phyloP scores from a whole-genome alignment of 306 rosid species.

The Acacia melanoxylon region DNA sequence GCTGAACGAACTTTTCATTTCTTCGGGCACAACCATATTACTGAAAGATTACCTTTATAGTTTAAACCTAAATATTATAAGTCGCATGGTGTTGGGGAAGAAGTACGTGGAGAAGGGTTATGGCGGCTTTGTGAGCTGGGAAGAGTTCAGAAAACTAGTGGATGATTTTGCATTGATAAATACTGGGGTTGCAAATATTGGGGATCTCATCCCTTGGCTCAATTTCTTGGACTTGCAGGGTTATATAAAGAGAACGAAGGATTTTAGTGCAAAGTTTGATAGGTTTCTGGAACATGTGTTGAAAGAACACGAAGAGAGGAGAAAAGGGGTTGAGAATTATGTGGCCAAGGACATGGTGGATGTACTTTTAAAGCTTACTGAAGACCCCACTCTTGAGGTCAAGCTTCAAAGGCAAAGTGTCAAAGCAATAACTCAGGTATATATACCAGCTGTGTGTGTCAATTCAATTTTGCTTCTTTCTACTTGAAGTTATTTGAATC shows the following conservation, averaged over 20 bases:
- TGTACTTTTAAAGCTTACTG: slow-evolving; percentile 51
- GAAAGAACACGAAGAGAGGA: slow-evolving; percentile 50
- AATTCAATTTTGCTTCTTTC: not conserved
- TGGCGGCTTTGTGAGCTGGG: slow-evolving; percentile 37
- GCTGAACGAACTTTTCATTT: slow-evolving; percentile 22
- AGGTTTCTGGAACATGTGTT: slow-evolving; percentile 57
- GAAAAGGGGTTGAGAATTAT: slow-evolving; percentile 34
- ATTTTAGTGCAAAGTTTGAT: slow-evolving; percentile 48
- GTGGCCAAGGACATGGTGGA: slow-evolving; percentile 58
- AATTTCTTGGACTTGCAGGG: slow-evolving; percentile 63
- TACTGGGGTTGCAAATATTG: slow-evolving; percentile 51
- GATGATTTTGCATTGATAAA: slow-evolving; percentile 1
- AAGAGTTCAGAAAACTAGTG: slow-evolving; percentile 55
- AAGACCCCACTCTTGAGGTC: slow-evolving; percentile 41
- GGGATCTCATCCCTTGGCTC: slow-evolving; percentile 45
- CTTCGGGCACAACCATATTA: not conserved
- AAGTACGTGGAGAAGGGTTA: slow-evolving; percentile 47
- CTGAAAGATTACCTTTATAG: slow-evolving; percentile 40
- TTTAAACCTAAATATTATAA: slow-evolving; percentile 58
- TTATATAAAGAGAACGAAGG: slow-evolving; percentile 61
- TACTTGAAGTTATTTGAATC: not conserved
- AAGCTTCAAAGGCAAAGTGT: slow-evolving; percentile 47
- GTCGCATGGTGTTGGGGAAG: slow-evolving; percentile 63
- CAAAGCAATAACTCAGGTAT: slow-evolving; percentile 58
- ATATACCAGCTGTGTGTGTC: not conserved